These are phyloP conservation scores for Phaeosphaeriaceae sp. DNA, from an alignment of 2,329 filamentous ascomycete genomes.

Conservation along the genomic window DNA sequence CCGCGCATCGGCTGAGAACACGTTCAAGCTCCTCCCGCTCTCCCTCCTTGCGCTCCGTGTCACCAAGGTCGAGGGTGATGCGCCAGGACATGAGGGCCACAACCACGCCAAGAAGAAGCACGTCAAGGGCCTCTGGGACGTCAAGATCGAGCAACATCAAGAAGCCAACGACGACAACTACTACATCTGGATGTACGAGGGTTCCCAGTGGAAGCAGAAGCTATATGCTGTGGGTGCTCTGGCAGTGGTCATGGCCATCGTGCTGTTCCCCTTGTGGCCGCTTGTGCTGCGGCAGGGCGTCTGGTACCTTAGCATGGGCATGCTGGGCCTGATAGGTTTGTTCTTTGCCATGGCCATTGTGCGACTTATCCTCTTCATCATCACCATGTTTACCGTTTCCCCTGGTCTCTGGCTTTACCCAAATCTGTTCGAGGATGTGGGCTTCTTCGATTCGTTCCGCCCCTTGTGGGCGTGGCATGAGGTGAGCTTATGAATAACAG, in stretches of 20 bases:
- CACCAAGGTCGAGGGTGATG: slow-evolving; percentile 78
- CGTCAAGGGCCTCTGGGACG: slow-evolving; percentile 94
- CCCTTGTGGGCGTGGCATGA: slow-evolving; percentile 99
- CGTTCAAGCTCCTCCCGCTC: slow-evolving; percentile 92
- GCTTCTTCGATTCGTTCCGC: slow-evolving; percentile 96
- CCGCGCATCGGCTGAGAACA: slow-evolving; percentile 86
- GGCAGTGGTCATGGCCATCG: slow-evolving; percentile 81
- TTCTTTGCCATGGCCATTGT: slow-evolving; percentile 99
- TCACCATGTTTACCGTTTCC: slow-evolving; percentile 83
- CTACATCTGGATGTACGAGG: slow-evolving; percentile 97
- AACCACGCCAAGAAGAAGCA: slow-evolving; percentile 71
- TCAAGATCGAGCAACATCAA: slow-evolving; percentile 95
- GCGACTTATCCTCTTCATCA: slow-evolving; percentile 89
- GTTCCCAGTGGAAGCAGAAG: slow-evolving; percentile 91
- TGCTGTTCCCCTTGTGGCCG: slow-evolving; percentile 97
- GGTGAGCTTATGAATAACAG: slow-evolving; percentile 56
- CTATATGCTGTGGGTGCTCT: slow-evolving; percentile 87
- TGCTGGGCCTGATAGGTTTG: slow-evolving; percentile 85
- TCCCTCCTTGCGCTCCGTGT: slow-evolving; percentile 94
- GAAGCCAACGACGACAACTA: slow-evolving; percentile 87
- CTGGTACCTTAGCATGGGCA: slow-evolving; percentile 95
- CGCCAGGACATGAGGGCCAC: slow-evolving; percentile 64
- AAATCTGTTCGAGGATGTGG: slow-evolving; percentile 97
- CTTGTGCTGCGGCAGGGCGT: slow-evolving; percentile 89
- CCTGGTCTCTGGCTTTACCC: slow-evolving; percentile 98